phyloP scores from a whole-genome alignment of 148 eudicot species.

The Pharnaceum exiguum region DNA sequence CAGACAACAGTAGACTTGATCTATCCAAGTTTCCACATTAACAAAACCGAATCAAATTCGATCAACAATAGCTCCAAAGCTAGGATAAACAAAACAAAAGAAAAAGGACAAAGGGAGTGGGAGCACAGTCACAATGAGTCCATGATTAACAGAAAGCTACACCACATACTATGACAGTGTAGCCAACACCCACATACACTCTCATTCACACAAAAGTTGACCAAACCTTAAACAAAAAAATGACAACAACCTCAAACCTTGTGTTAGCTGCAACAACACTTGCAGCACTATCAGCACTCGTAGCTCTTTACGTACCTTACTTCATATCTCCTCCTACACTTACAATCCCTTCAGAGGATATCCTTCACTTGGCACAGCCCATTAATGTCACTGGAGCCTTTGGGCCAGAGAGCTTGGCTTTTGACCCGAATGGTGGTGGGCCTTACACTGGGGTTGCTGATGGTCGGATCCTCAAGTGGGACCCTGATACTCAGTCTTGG shows the following conservation, averaged over 20 bases:
- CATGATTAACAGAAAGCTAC: too few relatives aligned
- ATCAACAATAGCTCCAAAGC: too few relatives aligned
- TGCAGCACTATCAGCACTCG: conserved; percentile 13
- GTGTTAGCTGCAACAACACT: conserved; percentile 21
- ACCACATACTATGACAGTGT: too few relatives aligned
- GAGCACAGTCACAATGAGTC: too few relatives aligned
- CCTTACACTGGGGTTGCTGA: conserved; percentile 78
- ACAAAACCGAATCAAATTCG: too few relatives aligned
- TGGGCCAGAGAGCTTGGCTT: conserved; percentile 85
- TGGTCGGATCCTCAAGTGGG: conserved; percentile 69
- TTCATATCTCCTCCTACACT: conserved; percentile 26
- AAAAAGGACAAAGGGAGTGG: too few relatives aligned
- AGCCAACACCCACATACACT: not conserved
- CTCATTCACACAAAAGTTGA: too few relatives aligned
- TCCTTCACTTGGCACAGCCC: conserved; percentile 18
- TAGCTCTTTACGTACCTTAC: conserved; percentile 21
- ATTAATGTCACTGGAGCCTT: conserved; percentile 32
- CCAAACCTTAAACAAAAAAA: conserved; percentile 12
- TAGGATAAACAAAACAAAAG: too few relatives aligned
- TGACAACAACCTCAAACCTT: conserved; percentile 14
- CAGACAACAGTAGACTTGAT: too few relatives aligned
- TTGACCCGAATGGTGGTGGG: conserved; percentile 60
- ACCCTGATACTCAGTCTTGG: conserved; percentile 36
- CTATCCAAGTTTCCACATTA: too few relatives aligned
- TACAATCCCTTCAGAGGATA: conserved; percentile 18